Base-by-base conservation (phyloP, 805 yeast species). In the Ogataea paraovalis region DNA sequence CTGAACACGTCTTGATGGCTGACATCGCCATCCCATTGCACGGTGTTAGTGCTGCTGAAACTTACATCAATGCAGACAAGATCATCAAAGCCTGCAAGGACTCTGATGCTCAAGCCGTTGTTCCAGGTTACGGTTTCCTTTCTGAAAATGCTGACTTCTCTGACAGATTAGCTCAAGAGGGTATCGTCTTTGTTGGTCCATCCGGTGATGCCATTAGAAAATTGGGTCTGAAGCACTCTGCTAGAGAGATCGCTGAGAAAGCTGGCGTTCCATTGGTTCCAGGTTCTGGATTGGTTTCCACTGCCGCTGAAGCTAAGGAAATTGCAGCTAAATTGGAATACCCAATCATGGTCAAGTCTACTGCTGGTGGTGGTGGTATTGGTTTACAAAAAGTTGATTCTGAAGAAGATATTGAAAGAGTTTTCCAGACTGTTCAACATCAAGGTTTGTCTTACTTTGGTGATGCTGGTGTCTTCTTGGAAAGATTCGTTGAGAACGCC, bases 291-390 rank as follows among this genome's bases (percentile, higher is more conserved):
- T 74, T 94, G 55, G 82, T 92, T 33, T 71, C 78, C 2, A 71
- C 79, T 52, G 75, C 91, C 12, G 76, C 76, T 10, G 96, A 87
- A 59, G 98, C 98, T 3, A 72, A 74, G 48, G 75, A 70, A 50
- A 78, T 84, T 52, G 98, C 97, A 14, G 82, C 79, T 16, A 70
- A 78, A 58, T 72, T 92, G 43, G 86, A 78, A 48, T 94, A 88
- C 59, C 98, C 98, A 25, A 80, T 92, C 30, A 92, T 92, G 98
- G 87, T 94, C 43, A 92, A 92, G 69, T 86, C 96, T 22, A 94
- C 99, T 51, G 98, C 98, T 22, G 99, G 99, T 65, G 99, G 99
- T 62, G 99, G 99, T 68, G 99, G 99, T 70, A 92, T 92, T 61
- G 99, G 99, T 54, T 73, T 92, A 57, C 97, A 92, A 67, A 87